Evolutionary conservation across 441 rosid genomes (phyloP).

Genomic region (Eutrema salsugineum): DNA sequence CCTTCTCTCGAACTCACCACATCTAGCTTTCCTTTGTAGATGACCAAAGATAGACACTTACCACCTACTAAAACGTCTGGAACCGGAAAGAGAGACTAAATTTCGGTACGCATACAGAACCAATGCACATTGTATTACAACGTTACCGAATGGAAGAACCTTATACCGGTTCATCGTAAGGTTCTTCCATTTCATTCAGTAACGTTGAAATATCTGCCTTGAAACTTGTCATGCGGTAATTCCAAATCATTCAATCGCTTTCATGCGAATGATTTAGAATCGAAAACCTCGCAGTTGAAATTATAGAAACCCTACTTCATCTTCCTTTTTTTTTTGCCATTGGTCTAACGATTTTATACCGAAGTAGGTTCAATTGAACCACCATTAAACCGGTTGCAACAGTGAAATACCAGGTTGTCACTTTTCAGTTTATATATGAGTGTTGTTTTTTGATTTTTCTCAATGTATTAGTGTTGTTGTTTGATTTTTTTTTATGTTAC

Average conservation of each 20-base stretch:
- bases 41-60: background rate
- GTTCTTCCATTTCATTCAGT: too few species aligned
- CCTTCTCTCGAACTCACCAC: background rate
- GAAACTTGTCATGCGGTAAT: background rate
- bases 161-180: background rate
- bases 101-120: constrained; percentile 13
- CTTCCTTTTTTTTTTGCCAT: background rate
- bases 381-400: background rate
- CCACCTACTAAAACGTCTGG: background rate
- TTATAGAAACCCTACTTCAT: background rate
- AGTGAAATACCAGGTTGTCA: background rate
- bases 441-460: too few species aligned
- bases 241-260: background rate
- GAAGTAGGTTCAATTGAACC: background rate
- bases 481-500: too few species aligned
- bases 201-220: accelerated
- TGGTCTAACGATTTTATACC: constrained; percentile 2
- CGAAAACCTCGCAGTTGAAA: background rate
- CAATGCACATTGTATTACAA: background rate
- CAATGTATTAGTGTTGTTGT: too few species aligned
- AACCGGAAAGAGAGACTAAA: background rate
- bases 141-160: constrained; percentile 2
- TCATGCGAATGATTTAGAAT: background rate
- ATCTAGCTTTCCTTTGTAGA: constrained; percentile 18
- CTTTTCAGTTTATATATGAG: too few species aligned